A percentile compares a stretch with the other conserved stretches of the same genome.
phyloP scores from a whole-genome alignment of 305 asterid species.

The Fraxinus angustifolia region DNA sequence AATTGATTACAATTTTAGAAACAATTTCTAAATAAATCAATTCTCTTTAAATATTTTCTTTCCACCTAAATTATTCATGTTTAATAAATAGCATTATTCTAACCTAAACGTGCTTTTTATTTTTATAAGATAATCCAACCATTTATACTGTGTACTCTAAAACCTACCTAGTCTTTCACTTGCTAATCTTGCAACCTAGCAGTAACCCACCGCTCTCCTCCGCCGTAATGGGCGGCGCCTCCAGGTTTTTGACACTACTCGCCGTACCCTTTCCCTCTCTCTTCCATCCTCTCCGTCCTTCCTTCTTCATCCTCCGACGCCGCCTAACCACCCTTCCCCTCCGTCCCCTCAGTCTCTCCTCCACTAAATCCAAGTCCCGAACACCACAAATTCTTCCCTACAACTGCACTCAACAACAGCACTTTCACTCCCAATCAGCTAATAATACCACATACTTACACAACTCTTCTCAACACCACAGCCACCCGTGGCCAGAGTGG shows the following conservation, averaged over 20 bases:
- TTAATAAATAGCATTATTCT: no score
- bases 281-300: slow-evolving; percentile 40
- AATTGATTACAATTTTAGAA: no score
- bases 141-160: no score
- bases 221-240: slow-evolving; percentile 63
- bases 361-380: slow-evolving; percentile 30
- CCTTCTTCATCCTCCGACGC: slow-evolving; percentile 38
- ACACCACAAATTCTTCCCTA: slow-evolving; percentile 18
- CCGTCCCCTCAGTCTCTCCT: slow-evolving; percentile 30
- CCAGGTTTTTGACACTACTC: slow-evolving; percentile 56
- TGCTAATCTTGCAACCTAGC: not conserved
- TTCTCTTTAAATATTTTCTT: no score
- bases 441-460: slow-evolving; percentile 18
- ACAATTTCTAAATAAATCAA: no score
- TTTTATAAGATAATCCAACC: no score
- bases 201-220: slow-evolving; percentile 18
- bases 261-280: slow-evolving; percentile 44
- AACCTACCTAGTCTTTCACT: not conserved
- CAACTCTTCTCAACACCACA: slow-evolving; percentile 28
- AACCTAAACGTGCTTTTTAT: no score
- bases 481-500: slow-evolving; percentile 91
- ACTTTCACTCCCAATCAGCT: slow-evolving; percentile 45
- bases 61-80: no score
- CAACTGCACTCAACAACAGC: slow-evolving; percentile 23
- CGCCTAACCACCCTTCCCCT: slow-evolving; percentile 33